A percentile compares a stretch with the other conserved stretches of the same genome.
phyloP scores from a whole-genome alignment of 1,139 yeast species.

The Ogataea hybrid region DNA sequence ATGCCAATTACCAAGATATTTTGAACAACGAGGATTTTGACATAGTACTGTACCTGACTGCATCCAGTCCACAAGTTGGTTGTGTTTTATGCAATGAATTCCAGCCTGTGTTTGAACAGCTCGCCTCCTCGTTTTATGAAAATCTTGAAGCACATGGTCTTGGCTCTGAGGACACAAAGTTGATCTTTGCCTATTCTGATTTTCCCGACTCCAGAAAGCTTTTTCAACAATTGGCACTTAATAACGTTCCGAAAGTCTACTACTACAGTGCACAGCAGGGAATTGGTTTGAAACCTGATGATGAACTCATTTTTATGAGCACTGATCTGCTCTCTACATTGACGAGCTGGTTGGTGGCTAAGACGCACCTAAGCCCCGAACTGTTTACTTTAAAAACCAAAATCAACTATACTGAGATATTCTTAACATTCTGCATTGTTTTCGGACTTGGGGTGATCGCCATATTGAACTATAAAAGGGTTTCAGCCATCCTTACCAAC shows the following conservation, averaged over 20 bases:
- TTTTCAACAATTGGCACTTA: constrained; percentile 57
- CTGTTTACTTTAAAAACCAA: constrained; percentile 23
- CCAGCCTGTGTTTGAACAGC: constrained; percentile 60
- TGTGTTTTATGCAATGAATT: constrained; percentile 75
- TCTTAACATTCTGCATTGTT: constrained; percentile 41
- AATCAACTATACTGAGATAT: constrained; percentile 22
- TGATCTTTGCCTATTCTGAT: constrained; percentile 76
- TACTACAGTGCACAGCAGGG: constrained; percentile 38
- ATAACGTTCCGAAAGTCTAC: constrained; percentile 75
- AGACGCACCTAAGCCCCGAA: constrained; percentile 9
- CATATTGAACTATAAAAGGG: constrained; percentile 17
- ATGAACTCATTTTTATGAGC: constrained; percentile 33
- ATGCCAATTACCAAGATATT: constrained; percentile 55
- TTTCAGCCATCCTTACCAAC: constrained; percentile 17
- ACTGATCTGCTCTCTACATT: constrained; percentile 29
- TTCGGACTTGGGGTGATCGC: constrained; percentile 25
- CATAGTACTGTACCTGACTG: constrained; percentile 66
- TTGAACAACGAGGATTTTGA: constrained; percentile 69
- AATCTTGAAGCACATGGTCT: constrained; percentile 35
- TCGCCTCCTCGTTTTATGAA: constrained; percentile 59
- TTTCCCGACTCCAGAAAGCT: constrained; percentile 52
- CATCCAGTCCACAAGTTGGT: constrained; percentile 68
- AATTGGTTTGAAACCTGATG: constrained; percentile 16
- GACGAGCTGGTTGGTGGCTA: constrained; percentile 34
- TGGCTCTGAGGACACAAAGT: constrained; percentile 37